Conservation (phyloP, 108 stramenopile genomes). For the Schizochytrium sp. region DNA sequence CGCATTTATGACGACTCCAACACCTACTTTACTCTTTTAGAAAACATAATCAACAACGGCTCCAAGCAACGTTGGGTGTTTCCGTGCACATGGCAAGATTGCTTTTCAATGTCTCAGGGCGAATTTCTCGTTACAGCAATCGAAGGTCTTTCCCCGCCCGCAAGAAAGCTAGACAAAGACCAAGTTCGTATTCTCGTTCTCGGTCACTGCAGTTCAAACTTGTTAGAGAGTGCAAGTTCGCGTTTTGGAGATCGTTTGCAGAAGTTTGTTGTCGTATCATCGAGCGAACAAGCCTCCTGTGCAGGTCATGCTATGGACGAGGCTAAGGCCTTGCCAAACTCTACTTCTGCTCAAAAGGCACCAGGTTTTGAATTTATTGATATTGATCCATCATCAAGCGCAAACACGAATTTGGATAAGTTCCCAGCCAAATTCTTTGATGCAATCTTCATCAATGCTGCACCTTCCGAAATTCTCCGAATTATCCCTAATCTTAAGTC, state of each 20-base stretch:
- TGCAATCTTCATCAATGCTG: conserved; percentile 23
- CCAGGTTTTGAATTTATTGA: too few relatives aligned
- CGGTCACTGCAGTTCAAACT: background rate
- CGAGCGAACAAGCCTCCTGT: too few relatives aligned
- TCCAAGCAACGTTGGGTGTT: conserved; percentile 44
- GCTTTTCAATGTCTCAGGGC: conserved; percentile 13
- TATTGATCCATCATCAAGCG: background rate
- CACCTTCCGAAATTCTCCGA: background rate
- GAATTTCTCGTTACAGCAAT: background rate
- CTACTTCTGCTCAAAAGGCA: too few relatives aligned
- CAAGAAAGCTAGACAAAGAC: conserved; percentile 27
- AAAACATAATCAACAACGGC: background rate
- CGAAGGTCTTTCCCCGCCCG: background rate
- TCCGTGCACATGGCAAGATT: conserved; percentile 31
- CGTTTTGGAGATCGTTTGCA: background rate
- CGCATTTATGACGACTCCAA: conserved; percentile 51
- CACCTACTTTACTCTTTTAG: background rate
- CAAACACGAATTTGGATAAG: background rate
- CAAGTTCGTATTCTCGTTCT: background rate
- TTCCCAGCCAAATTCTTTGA: conserved; percentile 24
- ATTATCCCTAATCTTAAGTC: background rate
- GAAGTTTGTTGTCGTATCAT: background rate
- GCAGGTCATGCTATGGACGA: conserved; percentile 4
- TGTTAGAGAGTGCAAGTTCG: background rate
- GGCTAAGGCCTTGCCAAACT: background rate